A percentile compares a stretch with the other conserved stretches of the same genome.
These are phyloP conservation scores for Trifolium dubium DNA, from an alignment of 306 rosid species.

Conservation along the genomic window DNA sequence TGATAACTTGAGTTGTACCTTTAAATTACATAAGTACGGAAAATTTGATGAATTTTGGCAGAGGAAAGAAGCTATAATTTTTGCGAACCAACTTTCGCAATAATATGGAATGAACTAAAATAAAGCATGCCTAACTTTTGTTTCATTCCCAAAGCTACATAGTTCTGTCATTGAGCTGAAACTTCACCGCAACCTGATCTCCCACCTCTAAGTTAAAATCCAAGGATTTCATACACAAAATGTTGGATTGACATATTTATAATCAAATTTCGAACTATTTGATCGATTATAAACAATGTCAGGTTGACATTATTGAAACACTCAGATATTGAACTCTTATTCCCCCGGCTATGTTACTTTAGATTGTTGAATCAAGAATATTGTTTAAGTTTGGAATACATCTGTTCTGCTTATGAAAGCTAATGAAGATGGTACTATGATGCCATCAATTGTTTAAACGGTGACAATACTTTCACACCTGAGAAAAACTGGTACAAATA, in stretches of 20 bases:
- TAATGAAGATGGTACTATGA: background rate
- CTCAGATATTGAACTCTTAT: background rate
- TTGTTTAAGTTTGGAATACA: background rate
- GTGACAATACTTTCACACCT: background rate
- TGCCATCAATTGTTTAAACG: conserved; percentile 9
- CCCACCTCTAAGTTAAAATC: background rate
- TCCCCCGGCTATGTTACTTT: background rate
- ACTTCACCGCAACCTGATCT: background rate
- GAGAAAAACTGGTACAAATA: background rate
- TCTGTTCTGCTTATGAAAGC: conserved; percentile 11
- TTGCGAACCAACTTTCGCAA: background rate
- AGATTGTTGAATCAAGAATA: background rate
- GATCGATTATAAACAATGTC: background rate
- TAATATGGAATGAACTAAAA: background rate
- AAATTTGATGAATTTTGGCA: too few species aligned
- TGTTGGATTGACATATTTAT: background rate
- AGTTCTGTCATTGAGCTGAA: background rate
- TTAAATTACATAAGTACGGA: too few species aligned
- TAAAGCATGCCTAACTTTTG: background rate
- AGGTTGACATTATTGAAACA: background rate
- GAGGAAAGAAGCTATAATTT: too few species aligned
- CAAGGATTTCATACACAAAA: background rate
- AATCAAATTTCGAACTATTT: background rate
- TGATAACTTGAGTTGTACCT: too few species aligned
- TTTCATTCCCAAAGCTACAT: background rate